Evolutionary conservation across 306 rosid genomes (phyloP).

Genomic region (Sechiopsis laciniata): DNA sequence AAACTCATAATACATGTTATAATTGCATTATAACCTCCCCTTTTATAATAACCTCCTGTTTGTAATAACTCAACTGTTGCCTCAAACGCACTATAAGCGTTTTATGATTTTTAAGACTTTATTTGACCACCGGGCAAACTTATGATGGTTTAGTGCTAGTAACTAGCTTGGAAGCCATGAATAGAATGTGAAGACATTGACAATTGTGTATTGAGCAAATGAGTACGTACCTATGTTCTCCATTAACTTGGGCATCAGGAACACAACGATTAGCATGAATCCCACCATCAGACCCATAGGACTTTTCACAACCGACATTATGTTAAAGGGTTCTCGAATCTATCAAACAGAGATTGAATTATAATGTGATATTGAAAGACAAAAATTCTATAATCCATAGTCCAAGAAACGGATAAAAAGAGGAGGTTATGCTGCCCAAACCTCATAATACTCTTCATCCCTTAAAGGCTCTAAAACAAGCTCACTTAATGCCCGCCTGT

Average conservation of each 20-base stretch:
- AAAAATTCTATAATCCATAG: too few species aligned
- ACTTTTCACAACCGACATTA: slow-evolving; percentile 83
- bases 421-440: slow-evolving; percentile 26
- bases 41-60: too few species aligned
- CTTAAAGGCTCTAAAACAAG: slow-evolving; percentile 84
- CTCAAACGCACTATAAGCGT: too few species aligned
- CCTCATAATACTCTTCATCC: slow-evolving; percentile 87
- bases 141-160: too few species aligned
- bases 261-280: slow-evolving; percentile 88
- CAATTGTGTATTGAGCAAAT: neutral
- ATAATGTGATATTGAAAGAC: too few species aligned
- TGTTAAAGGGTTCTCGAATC: slow-evolving; percentile 85
- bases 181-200: slow-evolving; percentile 9
- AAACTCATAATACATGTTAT: too few species aligned
- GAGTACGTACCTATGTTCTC: slow-evolving; percentile 81
- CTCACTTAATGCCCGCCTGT: slow-evolving; percentile 64
- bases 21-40: too few species aligned
- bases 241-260: slow-evolving; percentile 90
- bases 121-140: too few species aligned
- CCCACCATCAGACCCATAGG: slow-evolving; percentile 99
- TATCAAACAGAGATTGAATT: slow-evolving; percentile 39
- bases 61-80: too few species aligned
- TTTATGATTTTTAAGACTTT: too few species aligned
- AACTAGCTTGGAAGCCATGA: too few species aligned
- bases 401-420: slow-evolving; percentile 10